Percentiles rank a stretch among this genome's conserved stretches.
These are phyloP conservation scores for Penicillium sp. DNA, from an alignment of 2,329 filamentous ascomycete species.

Conservation along the genomic window DNA sequence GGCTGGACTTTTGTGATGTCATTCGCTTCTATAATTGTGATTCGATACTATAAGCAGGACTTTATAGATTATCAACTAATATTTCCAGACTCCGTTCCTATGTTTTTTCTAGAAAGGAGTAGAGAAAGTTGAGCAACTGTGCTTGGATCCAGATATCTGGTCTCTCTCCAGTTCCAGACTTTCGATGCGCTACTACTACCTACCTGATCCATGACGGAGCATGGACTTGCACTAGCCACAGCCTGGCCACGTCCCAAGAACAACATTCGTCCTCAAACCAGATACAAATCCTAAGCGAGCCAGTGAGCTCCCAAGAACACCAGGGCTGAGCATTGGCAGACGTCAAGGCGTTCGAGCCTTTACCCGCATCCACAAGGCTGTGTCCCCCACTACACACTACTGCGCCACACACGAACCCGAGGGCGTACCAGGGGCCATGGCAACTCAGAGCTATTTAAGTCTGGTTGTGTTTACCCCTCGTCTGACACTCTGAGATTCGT, in stretches of 20 bases:
- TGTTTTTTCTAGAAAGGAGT: too few relatives aligned
- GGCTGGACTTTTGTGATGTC: constrained; percentile 10
- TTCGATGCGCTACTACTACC: too few relatives aligned
- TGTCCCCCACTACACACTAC: constrained; percentile 15
- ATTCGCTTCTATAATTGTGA: neutral
- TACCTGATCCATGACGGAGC: too few relatives aligned
- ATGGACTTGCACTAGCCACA: neutral
- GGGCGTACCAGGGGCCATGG: neutral
- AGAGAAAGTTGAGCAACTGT: too few relatives aligned
- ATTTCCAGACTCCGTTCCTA: neutral
- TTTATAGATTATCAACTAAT: constrained; percentile 11
- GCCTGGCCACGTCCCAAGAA: neutral
- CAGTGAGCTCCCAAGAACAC: neutral
- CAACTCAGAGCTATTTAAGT: constrained; percentile 3
- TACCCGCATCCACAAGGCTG: constrained; percentile 15
- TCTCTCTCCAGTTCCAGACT: too few relatives aligned
- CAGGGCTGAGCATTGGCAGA: constrained; percentile 9
- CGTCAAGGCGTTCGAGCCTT: constrained; percentile 6
- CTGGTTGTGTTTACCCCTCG: neutral
- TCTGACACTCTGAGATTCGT: neutral
- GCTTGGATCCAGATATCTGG: too few relatives aligned
- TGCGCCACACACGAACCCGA: constrained; percentile 21
- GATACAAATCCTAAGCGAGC: neutral
- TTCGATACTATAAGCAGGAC: constrained; percentile 13
- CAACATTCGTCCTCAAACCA: neutral